phyloP scores from a whole-genome alignment of 768 basidiomycete species.

The Tylopilus sp. region DNA sequence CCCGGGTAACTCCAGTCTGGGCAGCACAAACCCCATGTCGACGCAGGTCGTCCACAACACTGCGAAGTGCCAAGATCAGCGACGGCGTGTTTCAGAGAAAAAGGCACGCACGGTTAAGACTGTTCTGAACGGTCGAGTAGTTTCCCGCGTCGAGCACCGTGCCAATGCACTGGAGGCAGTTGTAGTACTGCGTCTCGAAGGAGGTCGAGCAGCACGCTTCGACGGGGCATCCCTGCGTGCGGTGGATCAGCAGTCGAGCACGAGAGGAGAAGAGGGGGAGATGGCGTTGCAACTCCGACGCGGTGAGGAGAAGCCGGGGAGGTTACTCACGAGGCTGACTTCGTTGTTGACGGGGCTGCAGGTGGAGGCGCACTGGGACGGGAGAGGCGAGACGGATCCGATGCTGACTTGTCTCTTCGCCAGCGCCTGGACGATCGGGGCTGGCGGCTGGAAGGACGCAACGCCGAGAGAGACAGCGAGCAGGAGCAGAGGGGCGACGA shows the following conservation, averaged over 20 bases:
- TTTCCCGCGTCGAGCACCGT: slow-evolving; percentile 22
- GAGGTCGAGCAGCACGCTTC: slow-evolving; percentile 37
- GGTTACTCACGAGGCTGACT: slow-evolving; percentile 18
- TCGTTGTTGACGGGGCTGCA: slow-evolving; percentile 26
- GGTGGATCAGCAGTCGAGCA: background rate
- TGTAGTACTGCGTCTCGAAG: slow-evolving; percentile 40
- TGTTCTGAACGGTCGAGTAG: slow-evolving; percentile 28
- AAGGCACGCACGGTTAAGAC: slow-evolving; percentile 35
- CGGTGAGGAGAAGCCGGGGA: background rate
- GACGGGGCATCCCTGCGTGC: slow-evolving; percentile 27
- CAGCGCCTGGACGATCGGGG: background rate
- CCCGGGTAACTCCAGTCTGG: slow-evolving; percentile 24
- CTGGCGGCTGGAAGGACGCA: too few species aligned
- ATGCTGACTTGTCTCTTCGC: slow-evolving; percentile 20
- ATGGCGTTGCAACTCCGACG: slow-evolving; percentile 10
- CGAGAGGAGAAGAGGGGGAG: background rate
- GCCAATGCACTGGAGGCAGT: slow-evolving; percentile 42
- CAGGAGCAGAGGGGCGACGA: slow-evolving; percentile 1
- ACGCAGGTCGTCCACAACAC: slow-evolving; percentile 26
- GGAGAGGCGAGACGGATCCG: slow-evolving; percentile 8
- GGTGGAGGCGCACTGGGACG: slow-evolving; percentile 22
- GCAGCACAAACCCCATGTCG: slow-evolving; percentile 23
- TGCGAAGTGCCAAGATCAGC: background rate
- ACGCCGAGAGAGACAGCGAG: background rate
- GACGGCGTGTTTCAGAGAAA: background rate